These are phyloP conservation scores for Annulohypoxylon stygium DNA, from an alignment of 495 filamentous ascomycete genomes.

Conservation along the genomic window DNA sequence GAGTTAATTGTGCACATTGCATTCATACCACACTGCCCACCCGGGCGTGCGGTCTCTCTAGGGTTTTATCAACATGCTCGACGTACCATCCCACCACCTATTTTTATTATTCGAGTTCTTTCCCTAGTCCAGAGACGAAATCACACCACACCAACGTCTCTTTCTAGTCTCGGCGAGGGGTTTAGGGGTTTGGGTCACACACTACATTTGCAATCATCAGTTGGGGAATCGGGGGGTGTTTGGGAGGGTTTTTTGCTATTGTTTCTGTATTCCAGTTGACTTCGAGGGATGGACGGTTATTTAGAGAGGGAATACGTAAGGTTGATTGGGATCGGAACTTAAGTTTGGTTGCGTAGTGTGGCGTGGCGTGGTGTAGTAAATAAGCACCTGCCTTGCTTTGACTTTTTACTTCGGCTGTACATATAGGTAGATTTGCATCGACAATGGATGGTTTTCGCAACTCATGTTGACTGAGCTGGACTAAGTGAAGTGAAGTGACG, in stretches of 20 bases:
- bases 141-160: neutral
- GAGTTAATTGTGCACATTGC: slow-evolving; percentile 16
- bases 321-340: neutral
- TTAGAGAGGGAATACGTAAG: too few relatives aligned
- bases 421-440: neutral
- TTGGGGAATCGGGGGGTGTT: neutral
- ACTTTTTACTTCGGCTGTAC: neutral
- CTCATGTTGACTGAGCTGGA: neutral
- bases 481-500: too few relatives aligned
- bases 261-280: too few relatives aligned
- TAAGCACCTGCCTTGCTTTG: slow-evolving; percentile 6
- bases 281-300: too few relatives aligned
- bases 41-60: neutral
- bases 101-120: neutral
- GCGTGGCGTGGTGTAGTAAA: neutral
- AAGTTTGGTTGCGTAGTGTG: neutral
- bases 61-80: slow-evolving; percentile 8
- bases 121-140: neutral
- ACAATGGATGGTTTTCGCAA: neutral
- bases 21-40: neutral
- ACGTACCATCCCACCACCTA: neutral
- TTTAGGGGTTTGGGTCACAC: neutral
- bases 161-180: neutral
- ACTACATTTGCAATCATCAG: slow-evolving; percentile 2
- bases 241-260: too few relatives aligned